A percentile compares a stretch with the other conserved stretches of the same genome.
Conservation (phyloP, 1,284 basidiomycete species). For the Boletus nobilissimus region DNA sequence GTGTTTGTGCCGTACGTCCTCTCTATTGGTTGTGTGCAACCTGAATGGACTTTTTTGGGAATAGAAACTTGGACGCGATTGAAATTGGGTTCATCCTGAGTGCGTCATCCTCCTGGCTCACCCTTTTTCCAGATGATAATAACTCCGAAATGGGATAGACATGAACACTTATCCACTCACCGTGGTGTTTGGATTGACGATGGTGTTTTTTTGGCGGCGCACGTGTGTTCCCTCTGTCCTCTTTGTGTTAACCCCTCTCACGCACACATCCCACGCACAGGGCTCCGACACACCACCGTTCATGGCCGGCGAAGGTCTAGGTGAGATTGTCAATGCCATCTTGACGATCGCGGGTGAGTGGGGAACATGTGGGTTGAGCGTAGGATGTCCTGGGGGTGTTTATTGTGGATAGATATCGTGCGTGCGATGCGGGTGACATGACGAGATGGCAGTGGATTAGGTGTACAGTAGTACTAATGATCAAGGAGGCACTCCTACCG, state of each 20-base stretch:
- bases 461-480: no score
- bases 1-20: slow-evolving; percentile 30
- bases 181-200: slow-evolving; percentile 29
- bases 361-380: slow-evolving; percentile 16
- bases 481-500: no score
- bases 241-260: not conserved
- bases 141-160: no score
- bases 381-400: slow-evolving; percentile 25
- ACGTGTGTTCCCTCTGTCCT: not conserved
- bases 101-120: no score
- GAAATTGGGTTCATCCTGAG: slow-evolving; percentile 29
- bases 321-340: slow-evolving; percentile 28
- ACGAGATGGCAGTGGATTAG: no score
- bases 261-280: not conserved
- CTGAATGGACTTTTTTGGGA: not conserved
- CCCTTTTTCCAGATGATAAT: no score
- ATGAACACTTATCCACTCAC: slow-evolving; percentile 23
- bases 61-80: slow-evolving; percentile 30
- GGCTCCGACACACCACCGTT: slow-evolving; percentile 3
- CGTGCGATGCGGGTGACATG: not conserved
- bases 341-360: slow-evolving; percentile 24
- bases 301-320: slow-evolving; percentile 33
- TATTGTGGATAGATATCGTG: slow-evolving; percentile 12
- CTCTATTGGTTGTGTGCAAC: not conserved
- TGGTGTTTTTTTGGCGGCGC: slow-evolving; percentile 15